phyloP scores from a whole-genome alignment of 306 rosid genomes.

The Hippophae tibetana region DNA sequence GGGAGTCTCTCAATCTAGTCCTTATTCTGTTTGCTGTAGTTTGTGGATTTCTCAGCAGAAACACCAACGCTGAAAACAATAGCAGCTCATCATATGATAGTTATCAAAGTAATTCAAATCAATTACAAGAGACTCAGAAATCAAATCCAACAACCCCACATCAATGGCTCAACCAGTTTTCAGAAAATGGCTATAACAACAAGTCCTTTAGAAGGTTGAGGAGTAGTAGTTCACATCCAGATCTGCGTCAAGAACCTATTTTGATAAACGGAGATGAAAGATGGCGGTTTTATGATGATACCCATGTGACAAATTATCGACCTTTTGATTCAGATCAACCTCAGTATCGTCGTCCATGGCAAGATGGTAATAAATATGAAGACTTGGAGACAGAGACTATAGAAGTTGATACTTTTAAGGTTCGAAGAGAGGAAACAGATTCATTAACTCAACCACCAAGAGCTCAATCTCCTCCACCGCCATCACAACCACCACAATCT shows the following conservation, averaged over 20 bases:
- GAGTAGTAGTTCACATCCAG: constrained; percentile 76
- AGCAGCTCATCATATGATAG: constrained; percentile 20
- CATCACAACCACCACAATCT: not conserved
- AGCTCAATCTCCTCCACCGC: not conserved
- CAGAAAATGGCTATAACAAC: constrained; percentile 26
- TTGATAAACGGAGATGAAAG: constrained; percentile 41
- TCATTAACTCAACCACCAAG: too few species aligned
- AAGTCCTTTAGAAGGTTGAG: constrained; percentile 31
- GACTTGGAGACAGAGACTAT: too few species aligned
- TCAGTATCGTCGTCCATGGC: constrained; percentile 16
- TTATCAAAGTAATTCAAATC: constrained; percentile 17
- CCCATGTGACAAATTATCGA: constrained; percentile 28
- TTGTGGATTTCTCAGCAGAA: constrained; percentile 67
- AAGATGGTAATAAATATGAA: not conserved
- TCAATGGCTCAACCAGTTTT: constrained; percentile 38
- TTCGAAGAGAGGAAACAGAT: constrained; percentile 16
- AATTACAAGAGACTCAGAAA: constrained; percentile 8
- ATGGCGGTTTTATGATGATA: constrained; percentile 64
- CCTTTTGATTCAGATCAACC: constrained; percentile 23
- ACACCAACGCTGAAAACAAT: constrained; percentile 13
- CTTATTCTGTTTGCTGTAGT: constrained; percentile 80
- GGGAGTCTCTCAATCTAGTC: constrained; percentile 69
- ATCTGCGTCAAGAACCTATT: constrained; percentile 64
- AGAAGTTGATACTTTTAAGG: constrained; percentile 21
- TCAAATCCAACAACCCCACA: constrained; percentile 33